phyloP scores from a whole-genome alignment of 1,284 basidiomycete genomes.

The Omphalotus olearius region DNA sequence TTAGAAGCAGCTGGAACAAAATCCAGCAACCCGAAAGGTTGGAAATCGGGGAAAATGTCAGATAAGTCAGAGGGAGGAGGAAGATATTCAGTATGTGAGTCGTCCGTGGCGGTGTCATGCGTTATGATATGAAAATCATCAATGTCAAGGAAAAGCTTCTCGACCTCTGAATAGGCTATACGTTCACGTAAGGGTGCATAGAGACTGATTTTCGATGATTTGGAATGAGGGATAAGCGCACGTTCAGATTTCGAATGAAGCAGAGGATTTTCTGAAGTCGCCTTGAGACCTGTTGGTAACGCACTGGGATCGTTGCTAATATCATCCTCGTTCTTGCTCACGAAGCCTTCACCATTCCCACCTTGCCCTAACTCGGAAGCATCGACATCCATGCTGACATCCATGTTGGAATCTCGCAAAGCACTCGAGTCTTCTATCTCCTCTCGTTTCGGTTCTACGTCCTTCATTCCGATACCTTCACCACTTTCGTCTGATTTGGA shows the following conservation, averaged over 20 bases:
- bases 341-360: background rate
- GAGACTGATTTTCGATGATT: slow-evolving; percentile 33
- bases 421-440: slow-evolving; percentile 56
- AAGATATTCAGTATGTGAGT: slow-evolving; percentile 27
- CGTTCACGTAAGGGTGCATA: slow-evolving; percentile 55
- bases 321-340: background rate
- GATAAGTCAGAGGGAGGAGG: slow-evolving; percentile 44
- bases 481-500: slow-evolving; percentile 21
- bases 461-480: slow-evolving; percentile 26
- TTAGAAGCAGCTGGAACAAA: slow-evolving; percentile 26
- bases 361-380: slow-evolving; percentile 2
- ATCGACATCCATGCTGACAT: slow-evolving; percentile 34
- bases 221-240: slow-evolving; percentile 27
- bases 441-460: slow-evolving; percentile 54
- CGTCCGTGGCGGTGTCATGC: slow-evolving; percentile 33
- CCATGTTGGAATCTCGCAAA: slow-evolving; percentile 28
- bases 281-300: slow-evolving; percentile 23
- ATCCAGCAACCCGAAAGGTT: slow-evolving; percentile 49
- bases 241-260: slow-evolving; percentile 28
- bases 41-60: slow-evolving; percentile 63
- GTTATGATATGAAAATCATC: slow-evolving; percentile 40
- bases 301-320: background rate
- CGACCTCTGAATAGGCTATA: slow-evolving; percentile 52
- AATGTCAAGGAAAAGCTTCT: slow-evolving; percentile 57
- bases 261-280: slow-evolving; percentile 46